Percentiles rank a stretch among this genome's conserved stretches.
Conservation (phyloP, 352 stramenopile genomes). For the Stramenopiles sp. region DNA sequence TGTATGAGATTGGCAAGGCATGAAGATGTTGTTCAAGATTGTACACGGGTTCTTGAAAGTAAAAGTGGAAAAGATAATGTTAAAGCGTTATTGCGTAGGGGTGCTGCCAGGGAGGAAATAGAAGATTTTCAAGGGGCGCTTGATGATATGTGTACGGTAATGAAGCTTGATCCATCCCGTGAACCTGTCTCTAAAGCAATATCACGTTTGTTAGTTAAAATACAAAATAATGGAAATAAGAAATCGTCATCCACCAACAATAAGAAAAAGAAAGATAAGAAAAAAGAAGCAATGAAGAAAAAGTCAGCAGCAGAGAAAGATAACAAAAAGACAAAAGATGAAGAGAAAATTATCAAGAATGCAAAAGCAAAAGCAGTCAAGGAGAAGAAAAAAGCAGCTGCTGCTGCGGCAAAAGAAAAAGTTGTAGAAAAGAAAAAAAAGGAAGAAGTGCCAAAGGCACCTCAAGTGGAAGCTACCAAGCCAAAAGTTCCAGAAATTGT, state of each 20-base stretch:
- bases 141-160: slow-evolving; percentile 3
- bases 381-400: background rate
- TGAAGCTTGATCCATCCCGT: slow-evolving; percentile 6
- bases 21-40: background rate
- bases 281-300: background rate
- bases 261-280: background rate
- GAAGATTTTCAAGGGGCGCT: background rate
- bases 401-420: background rate
- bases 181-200: slow-evolving; percentile 3
- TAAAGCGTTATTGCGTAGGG: background rate
- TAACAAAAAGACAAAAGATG: background rate
- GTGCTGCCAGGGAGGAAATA: background rate
- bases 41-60: background rate
- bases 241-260: background rate
- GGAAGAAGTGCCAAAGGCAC: background rate
- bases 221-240: background rate
- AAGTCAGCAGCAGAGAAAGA: background rate
- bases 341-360: background rate
- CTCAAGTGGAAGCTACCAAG: background rate
- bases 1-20: background rate
- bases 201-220: slow-evolving; percentile 1
- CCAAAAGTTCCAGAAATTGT: background rate
- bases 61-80: background rate
- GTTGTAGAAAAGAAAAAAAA: background rate
- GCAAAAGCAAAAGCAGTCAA: background rate